These are phyloP conservation scores for Geotrichum phurueaensis DNA, from an alignment of 1,139 yeast species.

Conservation along the genomic window DNA sequence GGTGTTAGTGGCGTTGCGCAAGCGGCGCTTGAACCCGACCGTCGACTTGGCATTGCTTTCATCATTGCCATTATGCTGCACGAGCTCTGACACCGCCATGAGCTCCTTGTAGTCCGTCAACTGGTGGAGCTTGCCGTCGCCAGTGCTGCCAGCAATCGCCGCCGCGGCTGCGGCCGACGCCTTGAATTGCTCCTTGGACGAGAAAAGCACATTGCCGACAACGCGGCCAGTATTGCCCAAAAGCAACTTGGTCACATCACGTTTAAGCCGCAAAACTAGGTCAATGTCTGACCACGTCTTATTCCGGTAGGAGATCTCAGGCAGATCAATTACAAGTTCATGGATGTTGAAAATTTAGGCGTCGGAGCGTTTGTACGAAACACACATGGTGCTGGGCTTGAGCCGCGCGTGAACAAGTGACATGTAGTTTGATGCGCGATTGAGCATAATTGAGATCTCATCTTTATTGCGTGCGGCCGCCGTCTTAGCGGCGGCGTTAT, in stretches of 20 bases:
- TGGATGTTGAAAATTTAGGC: slow-evolving; percentile 67
- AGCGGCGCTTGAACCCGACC: neutral
- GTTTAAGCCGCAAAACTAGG: slow-evolving; percentile 54
- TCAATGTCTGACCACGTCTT: slow-evolving; percentile 79
- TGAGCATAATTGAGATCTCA: slow-evolving; percentile 52
- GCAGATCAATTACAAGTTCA: slow-evolving; percentile 57
- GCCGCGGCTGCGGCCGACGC: neutral
- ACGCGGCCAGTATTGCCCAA: slow-evolving; percentile 73
- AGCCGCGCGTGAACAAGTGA: slow-evolving; percentile 57
- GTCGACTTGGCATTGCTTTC: neutral
- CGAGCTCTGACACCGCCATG: slow-evolving; percentile 32
- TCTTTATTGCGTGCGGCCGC: slow-evolving; percentile 27
- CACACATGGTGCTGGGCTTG: slow-evolving; percentile 47
- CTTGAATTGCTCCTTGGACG: neutral
- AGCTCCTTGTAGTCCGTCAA: slow-evolving; percentile 33
- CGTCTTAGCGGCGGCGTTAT: neutral
- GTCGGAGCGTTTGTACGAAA: slow-evolving; percentile 59
- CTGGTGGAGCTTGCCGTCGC: slow-evolving; percentile 28
- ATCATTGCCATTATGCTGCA: neutral
- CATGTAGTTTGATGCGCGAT: slow-evolving; percentile 60
- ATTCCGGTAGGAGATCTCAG: slow-evolving; percentile 54
- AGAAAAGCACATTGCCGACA: slow-evolving; percentile 47
- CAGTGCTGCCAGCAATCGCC: neutral
- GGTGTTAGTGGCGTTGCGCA: neutral
- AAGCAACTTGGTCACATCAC: slow-evolving; percentile 57